phyloP scores from a whole-genome alignment of 2,329 filamentous ascomycete species.

The Nectriaceae sp. region DNA sequence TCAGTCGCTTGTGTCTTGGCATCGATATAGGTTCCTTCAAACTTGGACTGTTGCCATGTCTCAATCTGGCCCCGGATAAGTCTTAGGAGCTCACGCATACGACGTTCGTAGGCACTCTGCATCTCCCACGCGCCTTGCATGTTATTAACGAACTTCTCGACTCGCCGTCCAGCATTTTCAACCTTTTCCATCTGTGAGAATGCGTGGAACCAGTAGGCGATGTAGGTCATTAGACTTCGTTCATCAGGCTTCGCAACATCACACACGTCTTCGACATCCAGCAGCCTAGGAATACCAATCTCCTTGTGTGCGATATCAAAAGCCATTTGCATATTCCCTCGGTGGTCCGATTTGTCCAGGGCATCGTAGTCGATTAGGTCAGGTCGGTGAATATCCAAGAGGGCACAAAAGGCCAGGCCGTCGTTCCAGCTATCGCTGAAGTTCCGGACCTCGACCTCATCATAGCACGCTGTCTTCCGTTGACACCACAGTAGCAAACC shows the following conservation, averaged over 20 bases:
- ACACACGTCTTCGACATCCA: constrained; percentile 97
- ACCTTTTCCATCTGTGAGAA: constrained; percentile 99
- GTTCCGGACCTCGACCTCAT: constrained; percentile 92
- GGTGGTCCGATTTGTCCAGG: constrained; percentile 90
- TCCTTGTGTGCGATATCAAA: constrained; percentile 96
- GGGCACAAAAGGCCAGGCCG: constrained; percentile 91
- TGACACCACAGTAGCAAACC: constrained; percentile 96
- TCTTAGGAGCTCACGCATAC: constrained; percentile 81
- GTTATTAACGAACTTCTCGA: constrained; percentile 98
- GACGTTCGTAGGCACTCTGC: constrained; percentile 92
- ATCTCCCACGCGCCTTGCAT: constrained; percentile 99
- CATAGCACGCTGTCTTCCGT: constrained; percentile 96
- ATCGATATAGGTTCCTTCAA: constrained; percentile 89
- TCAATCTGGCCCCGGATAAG: constrained; percentile 73
- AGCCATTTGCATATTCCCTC: constrained; percentile 95
- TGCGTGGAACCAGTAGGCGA: constrained; percentile 99
- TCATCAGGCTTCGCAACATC: constrained; percentile 96
- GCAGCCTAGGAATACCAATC: constrained; percentile 92
- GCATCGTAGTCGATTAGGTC: constrained; percentile 97
- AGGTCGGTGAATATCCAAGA: constrained; percentile 94
- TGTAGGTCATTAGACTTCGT: constrained; percentile 97
- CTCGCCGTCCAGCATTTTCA: constrained; percentile 91
- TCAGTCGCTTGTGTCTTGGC: constrained; percentile 83
- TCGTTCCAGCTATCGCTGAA: constrained; percentile 98
- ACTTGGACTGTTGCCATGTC: constrained; percentile 76